Evolutionary conservation across 2,329 filamentous ascomycete species (phyloP).

Genomic region (Trichophyton equinum): DNA sequence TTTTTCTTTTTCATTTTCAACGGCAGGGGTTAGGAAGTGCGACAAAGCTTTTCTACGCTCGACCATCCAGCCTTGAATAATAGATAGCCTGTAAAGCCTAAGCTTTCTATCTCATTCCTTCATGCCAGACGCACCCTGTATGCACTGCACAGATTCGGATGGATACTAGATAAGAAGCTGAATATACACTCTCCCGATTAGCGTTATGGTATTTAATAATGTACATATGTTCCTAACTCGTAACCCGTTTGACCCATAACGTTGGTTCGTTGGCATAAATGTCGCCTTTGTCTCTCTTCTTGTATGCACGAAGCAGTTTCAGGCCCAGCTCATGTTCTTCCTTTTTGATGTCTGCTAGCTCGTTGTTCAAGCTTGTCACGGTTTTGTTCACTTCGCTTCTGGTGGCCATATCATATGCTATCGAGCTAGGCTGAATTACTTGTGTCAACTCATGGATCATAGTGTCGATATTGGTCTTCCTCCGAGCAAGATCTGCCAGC

Average conservation of each 20-base stretch:
- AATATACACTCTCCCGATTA: neutral
- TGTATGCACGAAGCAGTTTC: conserved; percentile 61
- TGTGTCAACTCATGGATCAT: conserved; percentile 67
- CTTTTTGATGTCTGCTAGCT: conserved; percentile 59
- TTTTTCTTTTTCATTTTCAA: neutral
- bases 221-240: conserved; percentile 36
- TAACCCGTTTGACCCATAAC: conserved; percentile 69
- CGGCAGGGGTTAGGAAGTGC: neutral
- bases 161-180: neutral
- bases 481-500: conserved; percentile 52
- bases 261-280: conserved; percentile 40
- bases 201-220: neutral
- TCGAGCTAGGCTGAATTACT: conserved; percentile 57
- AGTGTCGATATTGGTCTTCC: conserved; percentile 57
- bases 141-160: neutral
- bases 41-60: neutral
- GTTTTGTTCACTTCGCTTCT: conserved; percentile 47
- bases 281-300: conserved; percentile 55
- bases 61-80: neutral
- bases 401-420: conserved; percentile 54
- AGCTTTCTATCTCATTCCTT: neutral
- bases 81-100: neutral
- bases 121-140: neutral
- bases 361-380: conserved; percentile 51
- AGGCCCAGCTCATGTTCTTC: conserved; percentile 70